These are phyloP conservation scores for Fraxinus floribunda DNA, from an alignment of 305 asterid genomes.

Conservation along the genomic window DNA sequence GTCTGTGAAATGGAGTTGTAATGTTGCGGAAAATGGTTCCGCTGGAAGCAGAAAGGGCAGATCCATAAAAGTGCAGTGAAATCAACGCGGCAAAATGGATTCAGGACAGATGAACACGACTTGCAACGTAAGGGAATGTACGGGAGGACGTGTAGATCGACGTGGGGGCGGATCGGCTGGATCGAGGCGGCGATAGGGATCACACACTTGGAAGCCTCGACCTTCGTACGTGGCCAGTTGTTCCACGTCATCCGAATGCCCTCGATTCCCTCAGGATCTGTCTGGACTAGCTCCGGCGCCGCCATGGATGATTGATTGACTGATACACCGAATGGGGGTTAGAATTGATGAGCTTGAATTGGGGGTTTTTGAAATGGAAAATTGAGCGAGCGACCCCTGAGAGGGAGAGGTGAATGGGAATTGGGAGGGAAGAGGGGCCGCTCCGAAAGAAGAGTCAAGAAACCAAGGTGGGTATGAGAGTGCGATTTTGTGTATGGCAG, in stretches of 20 bases:
- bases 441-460: neutral
- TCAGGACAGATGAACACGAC: constrained; percentile 70
- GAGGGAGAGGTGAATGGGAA: neutral
- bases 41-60: constrained; percentile 93
- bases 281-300: constrained; percentile 84
- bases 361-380: neutral
- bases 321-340: neutral
- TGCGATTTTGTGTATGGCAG: neutral
- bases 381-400: constrained; percentile 2
- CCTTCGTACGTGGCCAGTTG: constrained; percentile 89
- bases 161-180: constrained; percentile 86
- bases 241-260: constrained; percentile 96
- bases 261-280: constrained; percentile 90
- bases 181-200: constrained; percentile 94
- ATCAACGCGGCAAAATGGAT: constrained; percentile 85
- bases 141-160: constrained; percentile 63
- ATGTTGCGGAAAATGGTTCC: constrained; percentile 80
- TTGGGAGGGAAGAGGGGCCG: constrained; percentile 8
- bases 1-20: constrained; percentile 68
- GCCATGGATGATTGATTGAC: constrained; percentile 26
- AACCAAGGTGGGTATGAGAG: neutral
- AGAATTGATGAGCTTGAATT: neutral
- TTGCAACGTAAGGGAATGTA: constrained; percentile 82
- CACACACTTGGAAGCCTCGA: constrained; percentile 90
- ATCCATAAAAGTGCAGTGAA: constrained; percentile 85